A percentile compares a stretch with the other conserved stretches of the same genome.
Conservation (phyloP, 768 basidiomycete genomes). For the Boletales sp. region DNA sequence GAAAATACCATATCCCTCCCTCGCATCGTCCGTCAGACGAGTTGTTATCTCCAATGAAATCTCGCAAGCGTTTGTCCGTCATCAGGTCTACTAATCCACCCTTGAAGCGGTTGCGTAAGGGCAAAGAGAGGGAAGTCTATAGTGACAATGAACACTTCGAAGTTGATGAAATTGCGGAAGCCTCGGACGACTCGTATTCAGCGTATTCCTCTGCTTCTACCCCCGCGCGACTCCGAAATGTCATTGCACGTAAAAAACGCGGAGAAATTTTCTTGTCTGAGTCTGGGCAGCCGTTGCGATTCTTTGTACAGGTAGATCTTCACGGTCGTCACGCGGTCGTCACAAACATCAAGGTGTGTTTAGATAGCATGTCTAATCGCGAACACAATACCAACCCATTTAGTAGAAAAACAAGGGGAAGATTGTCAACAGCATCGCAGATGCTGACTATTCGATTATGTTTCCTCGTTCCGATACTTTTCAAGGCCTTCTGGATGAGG, state of each 20-base stretch:
- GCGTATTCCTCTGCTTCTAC: slow-evolving; percentile 14
- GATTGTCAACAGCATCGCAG: slow-evolving; percentile 48
- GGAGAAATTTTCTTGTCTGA: slow-evolving; percentile 42
- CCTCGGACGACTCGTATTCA: slow-evolving; percentile 8
- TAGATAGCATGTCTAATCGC: neutral
- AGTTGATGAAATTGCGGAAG: slow-evolving; percentile 10
- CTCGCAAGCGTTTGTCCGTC: slow-evolving; percentile 22
- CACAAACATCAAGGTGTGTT: slow-evolving; percentile 56
- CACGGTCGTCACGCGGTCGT: slow-evolving; percentile 49
- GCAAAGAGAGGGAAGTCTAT: slow-evolving; percentile 22
- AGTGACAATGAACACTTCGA: slow-evolving; percentile 13
- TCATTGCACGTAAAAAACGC: slow-evolving; percentile 16
- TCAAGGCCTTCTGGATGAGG: slow-evolving; percentile 41
- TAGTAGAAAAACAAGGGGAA: slow-evolving; percentile 63
- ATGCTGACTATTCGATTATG: slow-evolving; percentile 62
- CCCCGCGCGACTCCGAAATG: slow-evolving; percentile 7
- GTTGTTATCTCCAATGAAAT: slow-evolving; percentile 5
- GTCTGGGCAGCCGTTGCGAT: slow-evolving; percentile 43
- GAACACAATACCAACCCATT: neutral
- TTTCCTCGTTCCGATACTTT: slow-evolving; percentile 50
- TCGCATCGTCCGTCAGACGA: slow-evolving; percentile 7
- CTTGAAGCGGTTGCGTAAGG: slow-evolving; percentile 24
- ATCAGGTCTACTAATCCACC: slow-evolving; percentile 17
- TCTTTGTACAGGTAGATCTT: slow-evolving; percentile 70
- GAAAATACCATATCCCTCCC: slow-evolving; percentile 4